phyloP scores from a whole-genome alignment of 352 stramenopile genomes.

The Pelagophyceae sp. region DNA sequence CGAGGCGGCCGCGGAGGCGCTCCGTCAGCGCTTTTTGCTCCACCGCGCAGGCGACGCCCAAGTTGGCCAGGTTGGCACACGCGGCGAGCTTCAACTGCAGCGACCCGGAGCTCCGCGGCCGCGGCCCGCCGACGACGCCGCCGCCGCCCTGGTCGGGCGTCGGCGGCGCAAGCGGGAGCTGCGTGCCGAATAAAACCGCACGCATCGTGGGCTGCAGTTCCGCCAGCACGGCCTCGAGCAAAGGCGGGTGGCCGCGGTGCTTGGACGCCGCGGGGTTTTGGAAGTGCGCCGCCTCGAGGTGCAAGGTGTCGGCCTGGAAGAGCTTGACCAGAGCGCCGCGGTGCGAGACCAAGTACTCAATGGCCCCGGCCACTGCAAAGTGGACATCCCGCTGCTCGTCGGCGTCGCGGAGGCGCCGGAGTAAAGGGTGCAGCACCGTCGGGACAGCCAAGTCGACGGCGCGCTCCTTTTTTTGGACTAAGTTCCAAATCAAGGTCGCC shows the following conservation, averaged over 20 bases:
- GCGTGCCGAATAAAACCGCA: no score
- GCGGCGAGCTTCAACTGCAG: background rate
- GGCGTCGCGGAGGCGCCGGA: background rate
- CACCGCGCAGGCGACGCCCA: background rate
- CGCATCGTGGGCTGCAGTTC: no score
- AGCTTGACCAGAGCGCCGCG: background rate
- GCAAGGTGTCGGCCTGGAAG: background rate
- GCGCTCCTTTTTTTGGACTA: conserved; percentile 2
- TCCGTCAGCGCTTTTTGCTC: background rate
- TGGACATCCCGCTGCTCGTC: background rate
- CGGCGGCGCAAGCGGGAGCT: no score
- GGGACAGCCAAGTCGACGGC: background rate
- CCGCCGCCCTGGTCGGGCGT: background rate
- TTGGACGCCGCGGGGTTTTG: background rate
- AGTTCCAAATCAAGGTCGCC: background rate
- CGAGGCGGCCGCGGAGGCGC: background rate
- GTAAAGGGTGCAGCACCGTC: background rate
- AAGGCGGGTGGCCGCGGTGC: no score
- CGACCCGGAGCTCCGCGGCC: background rate
- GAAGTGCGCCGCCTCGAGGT: background rate
- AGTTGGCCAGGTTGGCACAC: background rate
- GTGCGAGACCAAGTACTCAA: background rate
- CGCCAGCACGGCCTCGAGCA: no score
- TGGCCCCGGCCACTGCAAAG: background rate
- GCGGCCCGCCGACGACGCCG: background rate